These are phyloP conservation scores for Phialophora macrospora DNA, from an alignment of 2,329 filamentous ascomycete genomes.

Conservation along the genomic window DNA sequence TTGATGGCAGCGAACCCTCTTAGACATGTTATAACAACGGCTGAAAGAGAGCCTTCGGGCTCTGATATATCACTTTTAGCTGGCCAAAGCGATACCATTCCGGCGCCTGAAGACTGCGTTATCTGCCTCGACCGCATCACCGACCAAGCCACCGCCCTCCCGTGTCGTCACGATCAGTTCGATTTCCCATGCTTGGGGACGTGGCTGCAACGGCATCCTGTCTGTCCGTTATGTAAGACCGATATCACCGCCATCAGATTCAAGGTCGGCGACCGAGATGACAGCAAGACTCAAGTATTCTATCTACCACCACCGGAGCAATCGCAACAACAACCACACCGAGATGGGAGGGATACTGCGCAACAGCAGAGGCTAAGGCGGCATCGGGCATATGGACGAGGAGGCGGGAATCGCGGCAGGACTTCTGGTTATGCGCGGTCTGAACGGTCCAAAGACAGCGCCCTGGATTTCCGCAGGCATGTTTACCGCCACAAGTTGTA, in stretches of 20 bases:
- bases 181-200: constrained; percentile 83
- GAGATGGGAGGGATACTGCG: neutral
- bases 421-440: constrained; percentile 30
- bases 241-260: constrained; percentile 67
- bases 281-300: constrained; percentile 36
- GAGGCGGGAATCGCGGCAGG: constrained; percentile 22
- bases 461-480: constrained; percentile 66
- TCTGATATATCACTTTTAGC: neutral
- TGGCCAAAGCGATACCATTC: neutral
- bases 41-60: constrained; percentile 18
- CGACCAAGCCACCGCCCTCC: constrained; percentile 71
- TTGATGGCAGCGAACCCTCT: constrained; percentile 27
- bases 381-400: constrained; percentile 19
- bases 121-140: constrained; percentile 82
- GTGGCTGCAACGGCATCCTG: constrained; percentile 75
- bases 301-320: constrained; percentile 42
- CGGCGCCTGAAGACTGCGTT: constrained; percentile 62
- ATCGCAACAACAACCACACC: constrained; percentile 31
- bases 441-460: constrained; percentile 41
- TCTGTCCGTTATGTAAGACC: constrained; percentile 77
- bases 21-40: constrained; percentile 22
- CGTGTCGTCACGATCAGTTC: constrained; percentile 80
- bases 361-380: constrained; percentile 25
- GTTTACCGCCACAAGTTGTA: constrained; percentile 75
- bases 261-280: constrained; percentile 54